phyloP scores from a whole-genome alignment of 2,329 filamentous ascomycete genomes.

The Alternaria incomplexa region DNA sequence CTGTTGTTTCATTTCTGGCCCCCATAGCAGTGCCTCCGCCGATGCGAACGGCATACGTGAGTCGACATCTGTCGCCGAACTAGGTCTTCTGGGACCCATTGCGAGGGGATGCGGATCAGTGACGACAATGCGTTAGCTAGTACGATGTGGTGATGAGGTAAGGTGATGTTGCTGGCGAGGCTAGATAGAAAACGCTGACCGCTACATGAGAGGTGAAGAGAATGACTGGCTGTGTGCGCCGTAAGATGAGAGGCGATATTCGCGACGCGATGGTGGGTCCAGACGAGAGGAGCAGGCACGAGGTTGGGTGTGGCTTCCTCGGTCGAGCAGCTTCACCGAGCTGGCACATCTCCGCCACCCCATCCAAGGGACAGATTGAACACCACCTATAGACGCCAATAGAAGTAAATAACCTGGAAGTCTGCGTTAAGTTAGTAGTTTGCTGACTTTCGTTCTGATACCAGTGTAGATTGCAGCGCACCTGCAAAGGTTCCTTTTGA shows the following conservation, averaged over 20 bases:
- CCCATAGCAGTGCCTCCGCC: constrained; percentile 47
- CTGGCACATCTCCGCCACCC: not conserved
- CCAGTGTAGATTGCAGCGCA: not conserved
- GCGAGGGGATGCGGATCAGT: not conserved
- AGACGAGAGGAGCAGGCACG: constrained; percentile 15
- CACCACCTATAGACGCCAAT: not conserved
- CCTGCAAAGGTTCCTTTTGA: not conserved
- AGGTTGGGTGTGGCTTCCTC: constrained; percentile 17
- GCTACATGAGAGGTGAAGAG: not conserved
- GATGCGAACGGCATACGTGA: constrained; percentile 26
- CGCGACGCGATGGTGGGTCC: not conserved
- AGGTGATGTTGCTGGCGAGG: not conserved
- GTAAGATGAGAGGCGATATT: not conserved
- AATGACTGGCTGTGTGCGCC: not conserved
- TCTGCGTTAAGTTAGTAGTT: not conserved
- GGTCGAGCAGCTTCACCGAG: not conserved
- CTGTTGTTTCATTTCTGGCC: constrained; percentile 48
- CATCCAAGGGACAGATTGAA: not conserved
- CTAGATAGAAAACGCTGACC: not conserved
- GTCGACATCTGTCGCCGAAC: constrained; percentile 8
- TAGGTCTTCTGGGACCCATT: constrained; percentile 14
- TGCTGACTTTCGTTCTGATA: not conserved
- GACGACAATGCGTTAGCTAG: not conserved
- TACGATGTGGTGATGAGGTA: not conserved
- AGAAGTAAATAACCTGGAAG: not conserved